A percentile compares a stretch with the other conserved stretches of the same genome.
phyloP scores from a whole-genome alignment of 116 monocot genomes.

The Trichopus zeylanicus region DNA sequence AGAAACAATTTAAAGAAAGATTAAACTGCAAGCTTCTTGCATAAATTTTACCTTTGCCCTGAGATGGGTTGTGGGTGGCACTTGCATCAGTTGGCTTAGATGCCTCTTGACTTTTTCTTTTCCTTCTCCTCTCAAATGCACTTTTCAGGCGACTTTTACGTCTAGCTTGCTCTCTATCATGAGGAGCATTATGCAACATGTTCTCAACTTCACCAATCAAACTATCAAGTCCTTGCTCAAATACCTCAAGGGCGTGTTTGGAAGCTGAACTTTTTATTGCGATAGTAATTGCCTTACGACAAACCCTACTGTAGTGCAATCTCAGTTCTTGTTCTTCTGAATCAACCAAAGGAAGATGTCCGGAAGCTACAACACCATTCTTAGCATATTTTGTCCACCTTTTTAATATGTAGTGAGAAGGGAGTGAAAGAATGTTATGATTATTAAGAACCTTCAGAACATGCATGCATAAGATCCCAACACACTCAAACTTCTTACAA shows the following conservation, averaged over 20 bases:
- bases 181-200: constrained; percentile 14
- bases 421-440: constrained; percentile 47
- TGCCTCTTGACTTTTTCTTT: neutral
- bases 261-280: constrained; percentile 42
- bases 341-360: constrained; percentile 5
- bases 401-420: constrained; percentile 41
- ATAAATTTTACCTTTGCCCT: constrained; percentile 3
- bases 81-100: neutral
- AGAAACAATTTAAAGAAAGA: neutral
- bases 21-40: neutral
- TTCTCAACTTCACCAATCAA: constrained; percentile 33
- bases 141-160: neutral
- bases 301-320: constrained; percentile 19
- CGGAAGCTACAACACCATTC: constrained; percentile 7
- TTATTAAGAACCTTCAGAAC: constrained; percentile 51
- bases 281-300: constrained; percentile 29
- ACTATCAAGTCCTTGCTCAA: constrained; percentile 33
- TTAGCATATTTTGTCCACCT: constrained; percentile 63
- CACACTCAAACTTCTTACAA: constrained; percentile 52
- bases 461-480: constrained; percentile 64
- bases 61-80: neutral
- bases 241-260: constrained; percentile 33
- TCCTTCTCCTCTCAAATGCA: neutral
- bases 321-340: constrained; percentile 9
- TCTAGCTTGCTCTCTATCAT: neutral